Evolutionary conservation across 805 yeast species (phyloP).

Genomic region (Candida silvatica): DNA sequence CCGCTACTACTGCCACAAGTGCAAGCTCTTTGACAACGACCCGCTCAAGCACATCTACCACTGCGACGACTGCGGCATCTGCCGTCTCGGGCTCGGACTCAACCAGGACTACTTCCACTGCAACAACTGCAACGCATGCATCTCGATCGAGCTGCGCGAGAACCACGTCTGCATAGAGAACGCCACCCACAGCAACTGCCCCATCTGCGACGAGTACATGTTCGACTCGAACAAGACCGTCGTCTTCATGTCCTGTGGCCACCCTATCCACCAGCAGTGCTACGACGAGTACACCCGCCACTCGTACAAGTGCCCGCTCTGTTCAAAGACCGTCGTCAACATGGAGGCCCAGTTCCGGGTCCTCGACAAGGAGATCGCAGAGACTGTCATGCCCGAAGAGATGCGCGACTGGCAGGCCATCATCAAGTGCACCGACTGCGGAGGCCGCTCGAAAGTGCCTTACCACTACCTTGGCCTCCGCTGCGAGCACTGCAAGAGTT

Average conservation of each 20-base stretch:
- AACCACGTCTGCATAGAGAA: slow-evolving; percentile 80
- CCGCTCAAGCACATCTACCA: slow-evolving; percentile 76
- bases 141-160: slow-evolving; percentile 68
- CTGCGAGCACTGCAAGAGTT: slow-evolving; percentile 81
- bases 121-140: slow-evolving; percentile 80
- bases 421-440: slow-evolving; percentile 80
- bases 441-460: slow-evolving; percentile 63
- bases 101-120: slow-evolving; percentile 91
- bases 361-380: slow-evolving; percentile 71
- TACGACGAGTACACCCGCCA: slow-evolving; percentile 75
- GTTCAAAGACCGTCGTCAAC: slow-evolving; percentile 75
- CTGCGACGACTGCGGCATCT: slow-evolving; percentile 88
- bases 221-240: slow-evolving; percentile 76
- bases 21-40: slow-evolving; percentile 81
- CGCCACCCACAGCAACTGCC: slow-evolving; percentile 86
- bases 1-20: slow-evolving; percentile 65
- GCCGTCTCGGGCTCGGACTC: slow-evolving; percentile 81
- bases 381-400: slow-evolving; percentile 75
- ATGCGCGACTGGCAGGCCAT: slow-evolving; percentile 68
- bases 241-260: slow-evolving; percentile 92
- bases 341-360: slow-evolving; percentile 87
- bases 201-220: slow-evolving; percentile 87
- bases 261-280: slow-evolving; percentile 83
- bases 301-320: slow-evolving; percentile 85
- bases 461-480: slow-evolving; percentile 83